phyloP scores from a whole-genome alignment of 2,329 filamentous ascomycete species.

The Fusarium sp. region DNA sequence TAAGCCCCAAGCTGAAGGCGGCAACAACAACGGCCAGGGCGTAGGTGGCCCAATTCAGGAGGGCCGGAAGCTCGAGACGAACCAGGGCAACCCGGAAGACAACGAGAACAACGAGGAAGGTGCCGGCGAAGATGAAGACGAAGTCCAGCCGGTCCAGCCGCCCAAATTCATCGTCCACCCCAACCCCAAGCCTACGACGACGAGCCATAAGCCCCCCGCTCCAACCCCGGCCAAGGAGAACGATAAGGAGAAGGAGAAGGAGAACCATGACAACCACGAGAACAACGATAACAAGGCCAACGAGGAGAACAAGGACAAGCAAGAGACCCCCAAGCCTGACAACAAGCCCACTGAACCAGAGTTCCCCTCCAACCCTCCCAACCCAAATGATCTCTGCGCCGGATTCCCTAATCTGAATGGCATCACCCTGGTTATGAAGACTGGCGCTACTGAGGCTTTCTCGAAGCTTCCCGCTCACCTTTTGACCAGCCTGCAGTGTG shows the following conservation, averaged over 20 bases:
- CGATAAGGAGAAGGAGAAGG: conserved; percentile 8
- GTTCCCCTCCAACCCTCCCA: conserved; percentile 26
- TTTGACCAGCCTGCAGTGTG: conserved; percentile 64
- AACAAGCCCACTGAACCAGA: conserved; percentile 3
- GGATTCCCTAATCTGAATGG: conserved; percentile 57
- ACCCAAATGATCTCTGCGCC: conserved; percentile 47
- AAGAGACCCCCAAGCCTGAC: not conserved
- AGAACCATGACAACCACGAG: not conserved
- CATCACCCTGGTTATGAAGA: conserved; percentile 68
- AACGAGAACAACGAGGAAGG: not conserved
- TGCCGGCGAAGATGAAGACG: conserved; percentile 12
- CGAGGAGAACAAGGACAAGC: not conserved
- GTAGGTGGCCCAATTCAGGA: not conserved
- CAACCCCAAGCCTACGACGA: not conserved
- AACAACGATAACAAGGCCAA: not conserved
- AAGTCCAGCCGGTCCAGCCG: not conserved
- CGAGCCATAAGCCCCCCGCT: not conserved
- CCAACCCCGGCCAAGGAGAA: not conserved
- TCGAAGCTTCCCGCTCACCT: conserved; percentile 67
- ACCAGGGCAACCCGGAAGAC: conserved; percentile 8
- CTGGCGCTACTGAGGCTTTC: conserved; percentile 67
- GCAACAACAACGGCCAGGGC: conserved; percentile 13
- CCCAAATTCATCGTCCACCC: not conserved
- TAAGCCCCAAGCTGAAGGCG: not conserved
- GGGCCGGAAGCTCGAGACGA: not conserved